phyloP scores from a whole-genome alignment of 2,329 filamentous ascomycete genomes.

The Botrytis pseudocinerea region DNA sequence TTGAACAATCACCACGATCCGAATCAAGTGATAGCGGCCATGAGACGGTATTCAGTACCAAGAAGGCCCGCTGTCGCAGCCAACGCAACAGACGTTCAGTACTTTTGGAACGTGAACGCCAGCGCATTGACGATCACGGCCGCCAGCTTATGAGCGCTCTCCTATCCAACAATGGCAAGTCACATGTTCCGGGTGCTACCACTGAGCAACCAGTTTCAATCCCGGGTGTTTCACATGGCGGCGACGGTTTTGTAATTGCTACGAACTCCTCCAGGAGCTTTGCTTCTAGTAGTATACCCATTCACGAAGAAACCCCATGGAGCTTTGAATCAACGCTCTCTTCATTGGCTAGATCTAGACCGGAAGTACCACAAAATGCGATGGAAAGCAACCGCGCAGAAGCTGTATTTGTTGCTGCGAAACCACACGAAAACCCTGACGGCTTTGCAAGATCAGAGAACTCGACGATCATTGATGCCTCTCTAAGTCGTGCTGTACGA shows the following conservation, averaged over 20 bases:
- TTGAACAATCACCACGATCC: not conserved
- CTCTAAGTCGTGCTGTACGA: not conserved
- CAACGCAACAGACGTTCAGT: not conserved
- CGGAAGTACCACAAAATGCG: not conserved
- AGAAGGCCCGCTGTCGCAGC: not conserved
- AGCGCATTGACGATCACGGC: not conserved
- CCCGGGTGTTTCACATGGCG: not conserved
- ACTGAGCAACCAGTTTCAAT: not conserved
- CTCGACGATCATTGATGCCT: not conserved
- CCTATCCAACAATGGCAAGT: not conserved
- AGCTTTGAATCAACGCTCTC: not conserved
- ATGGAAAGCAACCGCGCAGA: not conserved
- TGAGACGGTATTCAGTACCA: not conserved
- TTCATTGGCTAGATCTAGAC: not conserved
- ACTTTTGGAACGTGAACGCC: not conserved
- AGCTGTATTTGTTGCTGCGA: not conserved
- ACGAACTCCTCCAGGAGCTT: not conserved
- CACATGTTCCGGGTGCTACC: not conserved
- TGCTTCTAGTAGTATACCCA: not conserved
- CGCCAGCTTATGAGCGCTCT: not conserved
- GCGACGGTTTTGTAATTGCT: not conserved
- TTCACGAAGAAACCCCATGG: conserved; percentile 1
- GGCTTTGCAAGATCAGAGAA: not conserved
- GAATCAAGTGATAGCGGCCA: not conserved
- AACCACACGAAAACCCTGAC: not conserved